Conservation (phyloP, 345 rosid genomes). For the Hypericum perforatum region DNA sequence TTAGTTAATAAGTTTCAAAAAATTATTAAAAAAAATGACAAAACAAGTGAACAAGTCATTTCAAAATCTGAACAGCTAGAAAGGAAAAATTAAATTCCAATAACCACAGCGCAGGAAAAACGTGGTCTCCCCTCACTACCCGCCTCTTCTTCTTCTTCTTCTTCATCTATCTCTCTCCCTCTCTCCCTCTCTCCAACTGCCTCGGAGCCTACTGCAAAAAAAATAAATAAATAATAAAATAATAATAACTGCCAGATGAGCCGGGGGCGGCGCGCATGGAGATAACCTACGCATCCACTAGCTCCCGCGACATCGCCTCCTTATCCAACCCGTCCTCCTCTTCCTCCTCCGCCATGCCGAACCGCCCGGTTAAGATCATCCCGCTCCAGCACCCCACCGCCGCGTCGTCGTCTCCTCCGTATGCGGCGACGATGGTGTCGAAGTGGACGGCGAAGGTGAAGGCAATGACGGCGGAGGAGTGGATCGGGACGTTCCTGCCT, state of each 20-base stretch:
- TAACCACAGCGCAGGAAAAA: no score
- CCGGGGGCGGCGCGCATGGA: conserved; percentile 30
- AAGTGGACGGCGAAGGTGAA: conserved; percentile 36
- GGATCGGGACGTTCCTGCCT: conserved; percentile 58
- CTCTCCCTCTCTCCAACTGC: background rate
- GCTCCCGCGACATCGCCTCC: conserved; percentile 28
- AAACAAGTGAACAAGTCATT: no score
- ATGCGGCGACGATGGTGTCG: conserved; percentile 25
- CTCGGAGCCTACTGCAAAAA: background rate
- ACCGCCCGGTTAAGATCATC: conserved; percentile 66
- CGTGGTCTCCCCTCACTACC: no score
- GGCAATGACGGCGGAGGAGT: conserved; percentile 44
- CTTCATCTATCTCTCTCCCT: background rate
- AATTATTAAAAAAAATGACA: no score
- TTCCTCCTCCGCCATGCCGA: conserved; percentile 28
- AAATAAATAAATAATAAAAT: no score
- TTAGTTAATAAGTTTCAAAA: no score
- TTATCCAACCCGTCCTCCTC: conserved; percentile 9
- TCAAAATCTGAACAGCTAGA: no score
- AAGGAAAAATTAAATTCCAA: no score
- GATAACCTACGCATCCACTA: conserved; percentile 49
- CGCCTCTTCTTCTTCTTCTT: background rate
- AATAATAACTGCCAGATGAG: no score
- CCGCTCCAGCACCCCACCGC: conserved; percentile 63
- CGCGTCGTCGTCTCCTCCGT: conserved; percentile 24